Evolutionary conservation across 345 rosid species (phyloP).

Genomic region (Populus alba): DNA sequence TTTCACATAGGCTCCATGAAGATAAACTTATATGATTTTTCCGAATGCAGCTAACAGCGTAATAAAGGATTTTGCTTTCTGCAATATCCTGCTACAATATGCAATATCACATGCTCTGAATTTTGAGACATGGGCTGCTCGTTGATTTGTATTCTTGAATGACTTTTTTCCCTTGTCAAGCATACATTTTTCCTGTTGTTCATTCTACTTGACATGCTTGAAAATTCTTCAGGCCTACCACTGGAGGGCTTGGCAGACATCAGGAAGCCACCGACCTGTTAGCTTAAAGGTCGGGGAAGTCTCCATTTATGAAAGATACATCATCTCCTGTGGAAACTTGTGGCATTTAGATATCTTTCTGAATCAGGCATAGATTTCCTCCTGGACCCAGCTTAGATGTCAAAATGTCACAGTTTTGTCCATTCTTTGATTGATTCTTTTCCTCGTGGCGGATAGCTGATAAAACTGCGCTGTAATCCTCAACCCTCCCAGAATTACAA

Average conservation of each 20-base stretch:
- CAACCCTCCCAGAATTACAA: no score
- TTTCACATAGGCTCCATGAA: no score
- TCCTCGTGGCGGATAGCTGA: no score
- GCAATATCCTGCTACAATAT: background rate
- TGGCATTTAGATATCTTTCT: background rate
- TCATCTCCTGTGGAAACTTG: background rate
- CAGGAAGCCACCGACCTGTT: constrained; percentile 19
- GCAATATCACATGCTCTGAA: background rate
- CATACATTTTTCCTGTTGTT: background rate
- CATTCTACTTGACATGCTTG: background rate
- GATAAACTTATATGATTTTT: background rate
- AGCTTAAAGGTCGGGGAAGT: background rate
- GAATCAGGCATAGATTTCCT: no score
- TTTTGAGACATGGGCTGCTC: background rate
- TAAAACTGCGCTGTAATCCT: no score
- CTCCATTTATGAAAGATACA: background rate
- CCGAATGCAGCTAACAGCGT: background rate
- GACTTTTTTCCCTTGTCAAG: background rate
- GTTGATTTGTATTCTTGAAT: background rate
- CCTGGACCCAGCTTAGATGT: no score
- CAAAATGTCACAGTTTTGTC: no score
- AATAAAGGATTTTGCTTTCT: background rate
- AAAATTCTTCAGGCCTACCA: constrained; percentile 30
- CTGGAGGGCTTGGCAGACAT: constrained; percentile 21
- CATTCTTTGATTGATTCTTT: no score